Percentiles rank a stretch among this genome's conserved stretches.
Conservation (phyloP, 345 rosid species). For the Dipteronia dyeriana region DNA sequence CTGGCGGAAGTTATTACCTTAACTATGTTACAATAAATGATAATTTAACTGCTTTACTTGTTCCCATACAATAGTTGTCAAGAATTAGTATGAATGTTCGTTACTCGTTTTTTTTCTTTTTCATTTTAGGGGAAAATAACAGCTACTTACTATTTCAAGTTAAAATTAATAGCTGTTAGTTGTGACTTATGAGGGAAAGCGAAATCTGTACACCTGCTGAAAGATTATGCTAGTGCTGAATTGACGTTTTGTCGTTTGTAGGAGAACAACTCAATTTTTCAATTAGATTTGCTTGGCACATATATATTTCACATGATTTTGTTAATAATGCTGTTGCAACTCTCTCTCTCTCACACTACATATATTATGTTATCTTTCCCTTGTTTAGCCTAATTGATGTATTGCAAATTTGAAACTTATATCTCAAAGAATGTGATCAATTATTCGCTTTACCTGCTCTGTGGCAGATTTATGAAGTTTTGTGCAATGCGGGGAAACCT, state of each 20-base stretch:
- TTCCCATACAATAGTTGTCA: not conserved
- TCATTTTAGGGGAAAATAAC: not conserved
- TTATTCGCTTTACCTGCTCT: conserved; percentile 11
- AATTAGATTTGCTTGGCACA: not conserved
- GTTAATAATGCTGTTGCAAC: not conserved
- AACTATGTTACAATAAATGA: not conserved
- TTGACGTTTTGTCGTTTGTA: not conserved
- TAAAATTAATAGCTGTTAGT: not conserved
- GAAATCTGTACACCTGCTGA: not conserved
- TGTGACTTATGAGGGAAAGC: not conserved
- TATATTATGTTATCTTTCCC: not conserved
- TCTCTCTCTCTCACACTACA: not conserved
- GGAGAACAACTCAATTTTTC: not conserved
- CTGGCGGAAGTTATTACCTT: not conserved
- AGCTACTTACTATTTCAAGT: not conserved
- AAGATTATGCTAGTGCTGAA: not conserved
- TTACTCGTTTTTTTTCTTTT: not conserved
- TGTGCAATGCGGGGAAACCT: conserved; percentile 77
- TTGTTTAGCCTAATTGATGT: not conserved
- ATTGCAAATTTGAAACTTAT: not conserved
- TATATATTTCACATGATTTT: not conserved
- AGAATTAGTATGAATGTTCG: not conserved
- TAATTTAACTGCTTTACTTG: not conserved
- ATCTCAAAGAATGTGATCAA: not conserved
- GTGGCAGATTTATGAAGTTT: conserved; percentile 73